Evolutionary conservation across 257 asterid genomes (phyloP), one percentile per base, ranked within the genome.

Genomic region (Solanum rostratum): DNA sequence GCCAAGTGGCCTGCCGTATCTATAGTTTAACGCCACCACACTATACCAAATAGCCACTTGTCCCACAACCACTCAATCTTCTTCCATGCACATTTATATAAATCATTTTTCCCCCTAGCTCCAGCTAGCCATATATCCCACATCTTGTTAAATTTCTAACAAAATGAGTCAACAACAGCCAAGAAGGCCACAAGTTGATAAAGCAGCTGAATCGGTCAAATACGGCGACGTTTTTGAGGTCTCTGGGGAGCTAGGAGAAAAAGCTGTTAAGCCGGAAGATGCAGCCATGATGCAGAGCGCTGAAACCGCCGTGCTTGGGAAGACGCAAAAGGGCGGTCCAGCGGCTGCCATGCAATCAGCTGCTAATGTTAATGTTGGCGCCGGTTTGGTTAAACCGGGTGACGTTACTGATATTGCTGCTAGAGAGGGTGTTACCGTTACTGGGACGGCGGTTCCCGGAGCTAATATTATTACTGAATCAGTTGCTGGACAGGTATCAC

Each of bases 201-300:
- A 82, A 52, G 89, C 13, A 7, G 2, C 81, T 3, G 86, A 91
- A 41, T 87, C 98, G 30, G 57, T 92, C 79, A 93, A 90, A 66
- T 92, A 93, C 50, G 93, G 96, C 46, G 96, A 91, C 68, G 89
- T 92, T 20, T 93, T 93, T 37, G 74, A n/a, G 0, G 94, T 94
- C 2, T 88, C 92, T 60, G 93, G 92, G 6, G 92, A 90, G 55
- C 90, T 94, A 15, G 90, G 96, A 0, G 79, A 70, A 50, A 87
- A 90, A 84, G 89, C 94, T 2, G 69, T 93, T 8, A 90, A 94
- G 9, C 98, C 97, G 0, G 79, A 89, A 70, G 97, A 93, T 60
- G 98, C 98, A 1, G 90, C 96, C 37, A 85, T 93, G 93, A 93
- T 92, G 95, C 93, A 94, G 88, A 85, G 92, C 0, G 97, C 95